Evolutionary conservation across 1,284 basidiomycete species (phyloP).

Genomic region (Ceraceosorus guamensis): DNA sequence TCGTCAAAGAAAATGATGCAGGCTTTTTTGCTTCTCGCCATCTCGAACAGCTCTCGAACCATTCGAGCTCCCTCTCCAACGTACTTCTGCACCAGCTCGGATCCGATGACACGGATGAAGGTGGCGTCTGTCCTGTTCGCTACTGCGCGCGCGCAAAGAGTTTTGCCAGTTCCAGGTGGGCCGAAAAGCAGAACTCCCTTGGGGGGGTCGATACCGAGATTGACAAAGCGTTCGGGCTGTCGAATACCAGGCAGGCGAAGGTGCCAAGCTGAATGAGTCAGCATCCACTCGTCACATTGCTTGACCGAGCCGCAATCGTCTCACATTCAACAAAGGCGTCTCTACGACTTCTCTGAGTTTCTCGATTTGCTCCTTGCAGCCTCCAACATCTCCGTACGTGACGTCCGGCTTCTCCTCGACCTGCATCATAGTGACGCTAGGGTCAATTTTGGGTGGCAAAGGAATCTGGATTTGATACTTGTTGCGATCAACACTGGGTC

Average conservation of each 20-base stretch:
- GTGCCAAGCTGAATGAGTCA: not conserved
- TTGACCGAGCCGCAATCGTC: not conserved
- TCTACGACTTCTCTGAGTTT: slow-evolving; percentile 98
- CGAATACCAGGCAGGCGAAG: slow-evolving; percentile 53
- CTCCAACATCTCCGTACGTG: slow-evolving; percentile 94
- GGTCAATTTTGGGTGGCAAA: slow-evolving; percentile 99
- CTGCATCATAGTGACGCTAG: slow-evolving; percentile 99
- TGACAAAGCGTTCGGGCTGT: slow-evolving; percentile 93
- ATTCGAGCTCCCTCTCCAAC: slow-evolving; percentile 98
- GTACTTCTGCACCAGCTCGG: slow-evolving; percentile 98
- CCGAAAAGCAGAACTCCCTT: slow-evolving; percentile 93
- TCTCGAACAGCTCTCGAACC: slow-evolving; percentile 98
- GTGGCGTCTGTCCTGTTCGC: slow-evolving; percentile 98
- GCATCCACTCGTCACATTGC: not conserved
- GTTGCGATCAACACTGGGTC: slow-evolving; percentile 67
- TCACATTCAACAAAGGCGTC: slow-evolving; percentile 63
- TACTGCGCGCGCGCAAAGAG: slow-evolving; percentile 93
- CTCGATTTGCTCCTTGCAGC: slow-evolving; percentile 99
- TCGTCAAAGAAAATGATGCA: slow-evolving; percentile 99
- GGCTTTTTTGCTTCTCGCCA: slow-evolving; percentile 97
- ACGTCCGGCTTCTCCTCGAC: slow-evolving; percentile 99
- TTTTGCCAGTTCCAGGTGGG: slow-evolving; percentile 97
- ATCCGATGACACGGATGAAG: slow-evolving; percentile 98
- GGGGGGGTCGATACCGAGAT: slow-evolving; percentile 96
- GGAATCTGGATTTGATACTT: slow-evolving; percentile 99